phyloP scores from a whole-genome alignment of 768 basidiomycete species.

The Paxillus involutus region DNA sequence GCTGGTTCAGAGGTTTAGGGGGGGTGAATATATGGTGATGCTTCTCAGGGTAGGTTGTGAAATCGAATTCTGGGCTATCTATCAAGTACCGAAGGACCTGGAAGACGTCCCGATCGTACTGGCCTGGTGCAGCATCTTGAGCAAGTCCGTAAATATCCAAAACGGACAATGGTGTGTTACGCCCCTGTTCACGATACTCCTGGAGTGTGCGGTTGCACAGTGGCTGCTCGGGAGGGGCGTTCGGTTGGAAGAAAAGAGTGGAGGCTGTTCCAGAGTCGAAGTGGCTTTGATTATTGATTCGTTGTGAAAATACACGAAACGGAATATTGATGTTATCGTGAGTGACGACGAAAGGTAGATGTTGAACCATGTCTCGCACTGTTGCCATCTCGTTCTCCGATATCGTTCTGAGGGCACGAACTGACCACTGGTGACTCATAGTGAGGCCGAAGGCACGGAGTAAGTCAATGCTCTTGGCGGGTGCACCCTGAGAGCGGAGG shows the following conservation, averaged over 20 bases:
- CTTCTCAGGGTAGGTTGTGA: slow-evolving; percentile 22
- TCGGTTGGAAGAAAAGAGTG: slow-evolving; percentile 31
- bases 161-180: slow-evolving; percentile 21
- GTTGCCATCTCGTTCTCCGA: not conserved
- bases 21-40: slow-evolving; percentile 16
- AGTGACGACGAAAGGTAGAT: slow-evolving; percentile 30
- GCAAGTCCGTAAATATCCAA: slow-evolving; percentile 23
- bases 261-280: slow-evolving; percentile 38
- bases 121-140: slow-evolving; percentile 7
- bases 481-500: slow-evolving; percentile 36
- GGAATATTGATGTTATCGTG: slow-evolving; percentile 40
- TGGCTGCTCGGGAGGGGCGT: slow-evolving; percentile 13
- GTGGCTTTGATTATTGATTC: slow-evolving; percentile 33
- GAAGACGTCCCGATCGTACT: not conserved
- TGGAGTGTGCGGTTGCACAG: slow-evolving; percentile 20
- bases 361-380: slow-evolving; percentile 11
- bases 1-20: slow-evolving; percentile 20
- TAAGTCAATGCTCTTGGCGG: slow-evolving; percentile 38
- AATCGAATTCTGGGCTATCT: slow-evolving; percentile 28
- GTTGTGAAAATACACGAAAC: slow-evolving; percentile 37
- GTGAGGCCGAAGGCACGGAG: slow-evolving; percentile 36
- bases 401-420: not conserved
- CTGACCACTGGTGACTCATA: slow-evolving; percentile 42
- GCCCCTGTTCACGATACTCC: slow-evolving; percentile 18
- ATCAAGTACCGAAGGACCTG: slow-evolving; percentile 29